Evolutionary conservation across 257 asterid genomes (phyloP).

Genomic region (Cynanchum wilfordii): DNA sequence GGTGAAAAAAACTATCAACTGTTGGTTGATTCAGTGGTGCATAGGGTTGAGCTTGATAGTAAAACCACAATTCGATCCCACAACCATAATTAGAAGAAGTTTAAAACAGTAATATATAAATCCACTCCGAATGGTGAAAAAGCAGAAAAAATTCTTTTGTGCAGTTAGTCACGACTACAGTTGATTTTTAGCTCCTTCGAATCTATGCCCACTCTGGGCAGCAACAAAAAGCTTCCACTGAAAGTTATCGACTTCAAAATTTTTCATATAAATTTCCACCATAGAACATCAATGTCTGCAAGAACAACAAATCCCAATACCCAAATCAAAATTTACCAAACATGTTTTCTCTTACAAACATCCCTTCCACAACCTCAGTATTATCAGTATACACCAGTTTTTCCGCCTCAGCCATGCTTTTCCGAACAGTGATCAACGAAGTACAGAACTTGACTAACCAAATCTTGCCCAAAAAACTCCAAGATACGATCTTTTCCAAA

Average conservation of each 20-base stretch:
- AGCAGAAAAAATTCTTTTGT: background rate
- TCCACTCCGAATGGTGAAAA: too few species aligned
- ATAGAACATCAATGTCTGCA: background rate
- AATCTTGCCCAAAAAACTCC: constrained; percentile 21
- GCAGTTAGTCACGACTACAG: background rate
- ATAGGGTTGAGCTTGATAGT: too few species aligned
- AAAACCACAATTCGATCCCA: too few species aligned
- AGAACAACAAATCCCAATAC: background rate
- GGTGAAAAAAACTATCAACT: too few species aligned
- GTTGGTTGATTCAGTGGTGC: too few species aligned
- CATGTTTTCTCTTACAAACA: constrained; percentile 19
- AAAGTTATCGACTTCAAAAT: background rate
- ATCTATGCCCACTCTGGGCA: background rate
- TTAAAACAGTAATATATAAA: too few species aligned
- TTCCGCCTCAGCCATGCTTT: constrained; percentile 18
- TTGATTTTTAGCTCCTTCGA: background rate
- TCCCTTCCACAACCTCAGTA: constrained; percentile 23
- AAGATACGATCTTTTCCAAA: constrained; percentile 21
- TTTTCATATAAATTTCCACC: background rate
- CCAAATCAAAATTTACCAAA: background rate
- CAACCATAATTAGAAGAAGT: too few species aligned
- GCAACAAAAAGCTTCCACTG: constrained; percentile 20
- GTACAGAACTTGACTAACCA: constrained; percentile 23
- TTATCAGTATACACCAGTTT: constrained; percentile 25
- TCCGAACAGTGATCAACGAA: constrained; percentile 21